Evolutionary conservation across 768 basidiomycete genomes (phyloP), one percentile per base, ranked within the genome.

Genomic region (Porpolomopsis calyptriformis): DNA sequence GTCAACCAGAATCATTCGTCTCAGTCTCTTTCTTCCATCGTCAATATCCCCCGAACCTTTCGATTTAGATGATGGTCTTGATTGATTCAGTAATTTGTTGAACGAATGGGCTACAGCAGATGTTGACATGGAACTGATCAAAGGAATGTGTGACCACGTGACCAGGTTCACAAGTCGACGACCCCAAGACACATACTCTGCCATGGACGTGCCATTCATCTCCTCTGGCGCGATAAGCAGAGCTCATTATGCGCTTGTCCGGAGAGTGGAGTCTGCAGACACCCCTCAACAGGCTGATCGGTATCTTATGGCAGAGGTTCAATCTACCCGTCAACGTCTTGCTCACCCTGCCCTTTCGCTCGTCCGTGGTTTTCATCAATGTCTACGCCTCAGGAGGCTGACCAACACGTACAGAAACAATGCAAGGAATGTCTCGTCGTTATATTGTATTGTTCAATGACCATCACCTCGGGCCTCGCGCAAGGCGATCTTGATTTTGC

Each of bases 1-100:
- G 49, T 93, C 91, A 18, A 90, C 86, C 25, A 96, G 76, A 38
- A 96, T 91, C 66, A 91, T 68, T 29, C 91, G 75, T 34, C 91
- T 69, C 46, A 96, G 67, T 63, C 88, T 87, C 67, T 85, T 90
- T n/a, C 82, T 70, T 18, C 78, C 80, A 60, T 93, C 91, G 31
- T 88, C 83, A 42, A 64, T 52, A 22, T 89, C 77, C 49, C 78
- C 79, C 18, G 76, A 66, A 12, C 76, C 70, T 46, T 80, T 74
- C 47, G 79, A 73, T 61, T 78, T 84, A 4, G 83, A 78, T 6
- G 74, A 66, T 6, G 65, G 60, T 57, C 78, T 85, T 46, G 84
- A 73, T 51, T 82, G 82, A 52, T 74, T 80, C 34, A 91, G 69
- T 34, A 89, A 74, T 57, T 88, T 90, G 63, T 78, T 83, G 62